Evolutionary conservation across 2,329 filamentous ascomycete genomes (phyloP).

Genomic region (Clonostachys solani): DNA sequence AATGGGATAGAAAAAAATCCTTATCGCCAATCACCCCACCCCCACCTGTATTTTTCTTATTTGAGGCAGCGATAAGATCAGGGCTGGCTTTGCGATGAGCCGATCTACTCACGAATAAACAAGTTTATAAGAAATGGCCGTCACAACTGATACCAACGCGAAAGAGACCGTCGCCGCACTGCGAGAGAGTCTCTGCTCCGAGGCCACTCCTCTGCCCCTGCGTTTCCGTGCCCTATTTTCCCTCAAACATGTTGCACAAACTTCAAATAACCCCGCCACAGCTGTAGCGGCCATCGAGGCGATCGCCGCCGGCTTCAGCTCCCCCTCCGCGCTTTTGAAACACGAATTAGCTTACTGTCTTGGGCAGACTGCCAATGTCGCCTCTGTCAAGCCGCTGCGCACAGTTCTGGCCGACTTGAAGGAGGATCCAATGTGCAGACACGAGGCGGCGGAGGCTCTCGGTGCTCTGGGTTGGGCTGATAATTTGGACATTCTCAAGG

Average conservation of each 20-base stretch:
- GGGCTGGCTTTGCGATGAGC: neutral
- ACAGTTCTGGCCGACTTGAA: constrained; percentile 69
- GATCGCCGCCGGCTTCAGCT: constrained; percentile 82
- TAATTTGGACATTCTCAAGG: constrained; percentile 69
- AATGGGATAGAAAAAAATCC: too few relatives aligned
- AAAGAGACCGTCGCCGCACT: constrained; percentile 52
- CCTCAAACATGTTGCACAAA: constrained; percentile 84
- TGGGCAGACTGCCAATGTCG: constrained; percentile 78
- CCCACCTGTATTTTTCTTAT: neutral
- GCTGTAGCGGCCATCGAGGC: constrained; percentile 60
- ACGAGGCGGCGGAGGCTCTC: constrained; percentile 93
- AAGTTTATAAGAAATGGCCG: constrained; percentile 13
- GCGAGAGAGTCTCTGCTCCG: constrained; percentile 73
- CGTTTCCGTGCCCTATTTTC: constrained; percentile 97
- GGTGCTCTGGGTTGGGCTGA: constrained; percentile 76
- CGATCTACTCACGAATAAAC: neutral
- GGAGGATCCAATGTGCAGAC: constrained; percentile 94
- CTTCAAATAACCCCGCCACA: constrained; percentile 56
- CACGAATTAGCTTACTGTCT: constrained; percentile 97
- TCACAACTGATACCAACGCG: constrained; percentile 13
- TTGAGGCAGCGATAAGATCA: neutral
- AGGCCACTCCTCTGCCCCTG: constrained; percentile 75
- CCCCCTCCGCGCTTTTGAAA: constrained; percentile 86
- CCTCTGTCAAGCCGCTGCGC: constrained; percentile 69
- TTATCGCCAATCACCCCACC: too few relatives aligned